Evolutionary conservation across 169 alveolate species (phyloP), one percentile per base, ranked within the genome.

Genomic region (Cystoisospora suis): DNA sequence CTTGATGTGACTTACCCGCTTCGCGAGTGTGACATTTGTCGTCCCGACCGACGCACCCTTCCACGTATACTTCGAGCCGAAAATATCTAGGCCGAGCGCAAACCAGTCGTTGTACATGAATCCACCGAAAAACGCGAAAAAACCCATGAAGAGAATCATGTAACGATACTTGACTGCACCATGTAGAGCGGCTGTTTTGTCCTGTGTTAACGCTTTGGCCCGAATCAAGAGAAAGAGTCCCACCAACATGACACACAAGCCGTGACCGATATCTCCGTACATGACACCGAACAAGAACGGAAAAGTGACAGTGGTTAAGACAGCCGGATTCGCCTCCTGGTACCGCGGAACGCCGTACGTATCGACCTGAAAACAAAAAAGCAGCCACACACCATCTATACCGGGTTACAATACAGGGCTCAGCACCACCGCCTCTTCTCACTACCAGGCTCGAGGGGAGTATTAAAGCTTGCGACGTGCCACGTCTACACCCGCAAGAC

Each of bases 251-350:
- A 94, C 89, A 93, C 47, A 98, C 86, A 96, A 92, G 9, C 99
- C 99, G 94, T 99, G 99, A 5, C 99, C 99, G 29, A 99, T 97
- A 94, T 99, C 99, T 0, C 99, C 99, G 92, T 98, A 99, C 99
- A 99, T 99, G 45, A 99, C 97, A 15, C 99, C 99, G 95, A 99
- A 99, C 87, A 99, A 94, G 96, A 99, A 99, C 23, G 99, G 99
- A 94, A 99, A 99, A 4, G 99, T 97, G 59, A 99, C 97, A 34
- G 97, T 95, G n/a, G 99, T 98, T 85, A 98, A 97, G 36, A 98
- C 96, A 58, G 99, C 99, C 1, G 99, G 99, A 91, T 98, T 99
- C 15, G 98, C 98, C 93, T 98, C 99, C 92, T 98, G 98, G 91
- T 99, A 99, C 85, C 98, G 97, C 29, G 99, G 99, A 17, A 99